Base-by-base conservation (phyloP, 2,329 filamentous ascomycete species). In the Graphilbum sp. region DNA sequence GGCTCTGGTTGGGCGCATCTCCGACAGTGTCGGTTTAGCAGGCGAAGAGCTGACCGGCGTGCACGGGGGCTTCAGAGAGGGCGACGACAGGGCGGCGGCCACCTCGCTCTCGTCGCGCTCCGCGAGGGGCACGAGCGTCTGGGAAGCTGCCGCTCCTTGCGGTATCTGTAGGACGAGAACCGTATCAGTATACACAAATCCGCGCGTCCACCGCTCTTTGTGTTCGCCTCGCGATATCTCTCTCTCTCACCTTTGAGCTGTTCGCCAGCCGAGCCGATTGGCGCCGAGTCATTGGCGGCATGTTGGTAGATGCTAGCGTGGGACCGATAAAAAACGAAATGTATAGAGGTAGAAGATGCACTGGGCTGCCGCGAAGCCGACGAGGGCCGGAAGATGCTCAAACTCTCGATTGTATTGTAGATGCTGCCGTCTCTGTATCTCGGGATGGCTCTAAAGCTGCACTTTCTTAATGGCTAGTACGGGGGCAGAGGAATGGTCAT, bases 1-100 rank as follows among this genome's bases (percentile, higher is more conserved):
- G 41, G 75, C 72, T 53, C 81, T 82, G 61, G 81, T 82, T 9
- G 88, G 88, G 54, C 95, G 87, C 87, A 95, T 95, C 55, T 94
- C 86, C 42, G 77, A 74, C 45, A 69, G 68, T 35, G 79, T 64
- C 19, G 84, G 81, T 60, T 81, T 79, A 47, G 79, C 62, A 6
- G 75, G 68, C 4, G 75, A 74, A 13, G 67, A 69, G 30, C 72
- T 72, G 31, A 65, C 67, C 5, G 85, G 85, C 2, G 81, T 79
- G 49, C 55, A 47, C 36, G 61, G 51, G 2, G 25, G 9, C 8
- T 41, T 49, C 44, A 9, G 58, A 53, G 20, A 59, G 60, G 17
- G 60, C 58, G 34, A 37, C 3, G 35, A 36, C 1, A 19, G 21
- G 27, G 16, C 32, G 3, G 32, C 32, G 3, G 17, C 17, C 5